A percentile compares a stretch with the other conserved stretches of the same genome.
Evolutionary conservation across 2,329 filamentous ascomycete genomes (phyloP).

Genomic region (Sarocladium brachiariae): DNA sequence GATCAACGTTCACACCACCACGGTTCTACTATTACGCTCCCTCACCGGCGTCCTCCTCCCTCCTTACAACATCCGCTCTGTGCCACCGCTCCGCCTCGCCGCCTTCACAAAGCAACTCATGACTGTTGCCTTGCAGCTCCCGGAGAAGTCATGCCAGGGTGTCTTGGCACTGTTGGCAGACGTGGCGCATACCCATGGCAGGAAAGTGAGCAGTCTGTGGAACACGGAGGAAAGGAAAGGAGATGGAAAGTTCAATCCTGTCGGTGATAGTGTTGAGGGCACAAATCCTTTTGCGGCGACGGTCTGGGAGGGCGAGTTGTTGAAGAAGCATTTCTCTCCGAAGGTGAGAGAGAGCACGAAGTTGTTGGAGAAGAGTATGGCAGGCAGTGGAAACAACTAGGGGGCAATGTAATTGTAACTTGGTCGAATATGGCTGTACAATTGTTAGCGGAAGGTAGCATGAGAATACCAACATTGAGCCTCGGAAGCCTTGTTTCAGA

Average conservation of each 20-base stretch:
- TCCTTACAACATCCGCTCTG: conserved; percentile 61
- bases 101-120: conserved; percentile 91
- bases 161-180: conserved; percentile 71
- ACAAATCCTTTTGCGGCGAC: conserved; percentile 88
- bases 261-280: conserved; percentile 67
- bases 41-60: conserved; percentile 77
- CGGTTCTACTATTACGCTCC: conserved; percentile 82
- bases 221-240: conserved; percentile 89
- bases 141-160: conserved; percentile 81
- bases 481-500: neutral
- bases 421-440: too few species aligned
- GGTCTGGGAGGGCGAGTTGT: conserved; percentile 86
- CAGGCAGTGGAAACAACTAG: conserved; percentile 15
- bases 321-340: conserved; percentile 80
- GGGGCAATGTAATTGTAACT: neutral
- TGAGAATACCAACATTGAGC: too few species aligned
- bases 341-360: conserved; percentile 71
- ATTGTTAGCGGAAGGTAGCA: too few species aligned
- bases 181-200: conserved; percentile 72
- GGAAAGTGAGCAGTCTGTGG: conserved; percentile 82
- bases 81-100: conserved; percentile 78
- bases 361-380: conserved; percentile 60
- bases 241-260: conserved; percentile 76
- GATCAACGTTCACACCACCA: conserved; percentile 92
- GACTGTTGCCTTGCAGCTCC: conserved; percentile 73